Percentiles rank a stretch among this genome's conserved stretches.
Conservation (phyloP, 2,329 filamentous ascomycete genomes). For the Juglanconis sp. region DNA sequence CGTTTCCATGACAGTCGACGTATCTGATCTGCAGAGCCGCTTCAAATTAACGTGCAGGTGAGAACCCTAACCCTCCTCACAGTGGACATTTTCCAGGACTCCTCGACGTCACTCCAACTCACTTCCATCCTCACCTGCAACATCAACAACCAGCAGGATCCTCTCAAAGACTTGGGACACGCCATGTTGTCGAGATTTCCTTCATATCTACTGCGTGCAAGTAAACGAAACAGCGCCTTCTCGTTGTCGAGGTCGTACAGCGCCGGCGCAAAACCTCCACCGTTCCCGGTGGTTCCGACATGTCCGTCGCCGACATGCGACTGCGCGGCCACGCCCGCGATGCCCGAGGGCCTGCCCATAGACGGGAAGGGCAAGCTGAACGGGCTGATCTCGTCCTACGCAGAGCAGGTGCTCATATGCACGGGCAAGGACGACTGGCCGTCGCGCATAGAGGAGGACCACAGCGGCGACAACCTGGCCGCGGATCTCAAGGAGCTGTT, state of each 20-base stretch:
- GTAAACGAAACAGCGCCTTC: background rate
- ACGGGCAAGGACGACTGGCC: constrained; percentile 79
- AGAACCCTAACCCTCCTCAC: background rate
- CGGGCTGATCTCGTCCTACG: constrained; percentile 74
- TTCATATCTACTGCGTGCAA: background rate
- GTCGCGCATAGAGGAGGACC: constrained; percentile 81
- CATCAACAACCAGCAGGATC: background rate
- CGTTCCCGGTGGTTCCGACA: constrained; percentile 43
- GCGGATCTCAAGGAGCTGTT: constrained; percentile 70
- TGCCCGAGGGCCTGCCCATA: constrained; percentile 69
- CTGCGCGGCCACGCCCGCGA: constrained; percentile 64
- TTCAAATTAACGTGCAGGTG: background rate
- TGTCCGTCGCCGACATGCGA: constrained; percentile 76
- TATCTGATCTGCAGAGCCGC: background rate
- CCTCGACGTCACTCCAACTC: too few species aligned
- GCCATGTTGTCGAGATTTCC: constrained; percentile 2
- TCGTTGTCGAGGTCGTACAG: constrained; percentile 4
- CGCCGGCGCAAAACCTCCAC: constrained; percentile 11
- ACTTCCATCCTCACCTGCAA: background rate
- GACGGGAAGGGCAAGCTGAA: constrained; percentile 68
- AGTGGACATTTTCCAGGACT: too few species aligned
- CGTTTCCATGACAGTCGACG: background rate
- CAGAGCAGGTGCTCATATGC: constrained; percentile 79
- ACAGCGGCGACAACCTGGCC: constrained; percentile 62
- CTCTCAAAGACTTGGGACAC: background rate